A percentile compares a stretch with the other conserved stretches of the same genome.
Conservation (phyloP, 78 protist genomes). For the Speleostelium caveatum region DNA sequence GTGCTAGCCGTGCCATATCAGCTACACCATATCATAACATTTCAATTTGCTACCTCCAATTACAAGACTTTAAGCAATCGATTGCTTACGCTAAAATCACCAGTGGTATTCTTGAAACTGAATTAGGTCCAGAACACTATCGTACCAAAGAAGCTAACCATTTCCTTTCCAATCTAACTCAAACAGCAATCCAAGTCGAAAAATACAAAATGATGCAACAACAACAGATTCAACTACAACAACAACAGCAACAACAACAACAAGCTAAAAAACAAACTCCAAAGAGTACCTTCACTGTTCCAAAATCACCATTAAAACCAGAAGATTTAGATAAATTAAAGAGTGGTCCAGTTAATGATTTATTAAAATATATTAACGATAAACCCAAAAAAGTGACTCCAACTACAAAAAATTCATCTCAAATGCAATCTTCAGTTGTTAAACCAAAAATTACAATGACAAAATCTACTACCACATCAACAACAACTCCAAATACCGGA, state of each 20-base stretch:
- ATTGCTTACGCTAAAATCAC: constrained; percentile 7
- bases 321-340: constrained; percentile 3
- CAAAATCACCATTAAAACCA: neutral
- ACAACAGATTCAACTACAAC: neutral
- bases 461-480: neutral
- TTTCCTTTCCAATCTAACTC: neutral
- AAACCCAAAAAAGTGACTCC: too few species aligned
- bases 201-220: neutral
- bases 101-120: constrained; percentile 17
- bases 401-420: too few species aligned
- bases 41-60: constrained; percentile 2
- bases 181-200: neutral
- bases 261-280: neutral
- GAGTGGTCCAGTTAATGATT: constrained; percentile 3
- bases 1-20: constrained; percentile 12
- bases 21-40: constrained; percentile 18
- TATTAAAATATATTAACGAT: constrained; percentile 34
- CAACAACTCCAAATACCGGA: neutral
- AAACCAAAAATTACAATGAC: neutral
- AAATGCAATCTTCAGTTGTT: neutral
- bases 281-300: neutral
- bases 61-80: constrained; percentile 11
- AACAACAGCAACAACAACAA: constrained; percentile 20
- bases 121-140: constrained; percentile 34
- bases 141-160: constrained; percentile 43